phyloP scores from a whole-genome alignment of 108 stramenopile genomes.

The Skeletonema costatum region DNA sequence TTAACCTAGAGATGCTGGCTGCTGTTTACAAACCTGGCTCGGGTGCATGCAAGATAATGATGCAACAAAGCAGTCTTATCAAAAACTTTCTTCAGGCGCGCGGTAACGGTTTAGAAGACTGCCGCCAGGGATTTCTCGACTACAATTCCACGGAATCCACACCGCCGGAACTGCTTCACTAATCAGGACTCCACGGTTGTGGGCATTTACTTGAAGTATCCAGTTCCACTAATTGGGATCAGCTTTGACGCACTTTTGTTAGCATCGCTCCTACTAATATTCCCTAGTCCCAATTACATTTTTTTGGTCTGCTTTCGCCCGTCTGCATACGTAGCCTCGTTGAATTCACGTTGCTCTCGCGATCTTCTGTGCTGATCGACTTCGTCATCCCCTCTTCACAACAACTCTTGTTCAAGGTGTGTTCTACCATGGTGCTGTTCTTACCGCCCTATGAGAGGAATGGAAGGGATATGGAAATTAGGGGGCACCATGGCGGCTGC shows the following conservation, averaged over 20 bases:
- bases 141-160: background rate
- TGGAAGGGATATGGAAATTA: background rate
- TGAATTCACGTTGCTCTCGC: background rate
- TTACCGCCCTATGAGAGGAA: background rate
- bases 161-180: background rate
- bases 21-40: no score
- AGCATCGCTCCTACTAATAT: background rate
- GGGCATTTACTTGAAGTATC: background rate
- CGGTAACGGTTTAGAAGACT: background rate
- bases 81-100: background rate
- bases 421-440: background rate
- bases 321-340: constrained; percentile 6
- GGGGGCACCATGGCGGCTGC: background rate
- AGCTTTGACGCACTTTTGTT: background rate
- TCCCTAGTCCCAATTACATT: background rate
- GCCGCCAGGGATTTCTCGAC: background rate
- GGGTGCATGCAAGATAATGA: no score
- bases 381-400: background rate
- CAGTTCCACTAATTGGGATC: background rate
- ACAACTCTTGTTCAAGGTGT: background rate
- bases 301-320: background rate
- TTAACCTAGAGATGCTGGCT: no score
- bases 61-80: no score
- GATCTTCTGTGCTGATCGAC: background rate
- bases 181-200: background rate